Evolutionary conservation across 1,284 basidiomycete genomes (phyloP).

Genomic region (Pseudozyma tsukubaensis): DNA sequence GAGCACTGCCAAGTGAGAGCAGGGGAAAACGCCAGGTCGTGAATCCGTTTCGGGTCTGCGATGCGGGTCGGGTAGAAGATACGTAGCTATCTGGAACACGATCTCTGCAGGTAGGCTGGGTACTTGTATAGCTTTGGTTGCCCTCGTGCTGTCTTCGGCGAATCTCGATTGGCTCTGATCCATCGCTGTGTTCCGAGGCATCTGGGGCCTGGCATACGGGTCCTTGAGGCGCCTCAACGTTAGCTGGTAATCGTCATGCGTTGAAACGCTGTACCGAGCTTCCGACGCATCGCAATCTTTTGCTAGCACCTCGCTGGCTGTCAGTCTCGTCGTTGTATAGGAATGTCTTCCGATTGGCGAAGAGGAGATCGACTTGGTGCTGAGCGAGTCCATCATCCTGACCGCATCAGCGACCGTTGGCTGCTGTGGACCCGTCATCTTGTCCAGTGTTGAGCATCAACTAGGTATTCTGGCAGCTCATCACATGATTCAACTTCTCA

Average conservation of each 20-base stretch:
- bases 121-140: not conserved
- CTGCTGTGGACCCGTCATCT: slow-evolving; percentile 26
- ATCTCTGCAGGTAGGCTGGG: slow-evolving; percentile 27
- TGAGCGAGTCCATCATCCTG: slow-evolving; percentile 33
- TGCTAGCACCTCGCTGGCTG: no score
- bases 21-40: slow-evolving; percentile 2
- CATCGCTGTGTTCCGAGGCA: no score
- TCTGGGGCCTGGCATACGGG: no score
- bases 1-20: slow-evolving; percentile 5
- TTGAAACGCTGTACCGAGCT: no score
- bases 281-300: no score
- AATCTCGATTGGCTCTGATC: no score
- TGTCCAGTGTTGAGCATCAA: not conserved
- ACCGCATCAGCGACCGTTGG: slow-evolving; percentile 39
- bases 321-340: no score
- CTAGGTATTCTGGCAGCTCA: no score
- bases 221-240: no score
- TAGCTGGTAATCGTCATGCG: no score
- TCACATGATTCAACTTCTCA: no score
- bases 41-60: not conserved
- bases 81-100: slow-evolving; percentile 24
- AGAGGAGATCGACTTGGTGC: not conserved
- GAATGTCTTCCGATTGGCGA: not conserved
- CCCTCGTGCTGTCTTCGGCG: no score
- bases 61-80: not conserved